Base-by-base conservation (phyloP, 2,329 filamentous ascomycete species). In the Stemphylium vesicarium region DNA sequence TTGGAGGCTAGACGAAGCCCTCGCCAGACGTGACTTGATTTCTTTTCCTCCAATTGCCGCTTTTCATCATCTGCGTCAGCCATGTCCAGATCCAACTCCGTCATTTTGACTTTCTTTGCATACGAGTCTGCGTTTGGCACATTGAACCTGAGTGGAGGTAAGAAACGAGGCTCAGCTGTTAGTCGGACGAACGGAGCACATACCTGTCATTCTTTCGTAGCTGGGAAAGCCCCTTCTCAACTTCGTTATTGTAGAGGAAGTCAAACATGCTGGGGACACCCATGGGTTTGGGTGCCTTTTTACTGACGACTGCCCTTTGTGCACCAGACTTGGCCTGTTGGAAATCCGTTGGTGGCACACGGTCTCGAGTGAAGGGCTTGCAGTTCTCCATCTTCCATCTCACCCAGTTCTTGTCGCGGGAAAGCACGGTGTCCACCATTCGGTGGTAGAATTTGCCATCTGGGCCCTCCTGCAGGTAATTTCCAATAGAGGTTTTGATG, bases 331-430 rank as follows among this genome's bases (percentile, higher is more conserved):
- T 89, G 20, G 92, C 88, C 49, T 87, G 83, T 35, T 87, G 76
- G 72, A 92, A 94, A 41, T 88, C 84, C 24, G 85, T 77, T 1
- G 88, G 82, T 2, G 88, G 83, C 26, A 98, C 83, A 10, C 91
- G 80, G 18, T 89, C 85, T 56, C 86, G 85, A 70, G 93, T 88
- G 69, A 99, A 98, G 5, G 89, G 85, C 20, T 92, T 91, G 73
- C 95, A 99, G 63, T 88, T 91, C 73, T 97, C 92, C 56, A 94
- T 88, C 78, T 99, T 99, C 95, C 95, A 99, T 59, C 92, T 89
- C 39, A 96, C 92, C 96, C 96, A 99, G 72, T 98, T 97, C 80
- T 97, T 98, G 76, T 99, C 95, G 60, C 95, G 85, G 20, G 92
- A 91, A 26, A 99, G 85, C 29, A 99, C 94, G 11, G 93, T 98